Conservation (phyloP, 83 land plant genomes). For the Diphasiastrum complanatum region DNA sequence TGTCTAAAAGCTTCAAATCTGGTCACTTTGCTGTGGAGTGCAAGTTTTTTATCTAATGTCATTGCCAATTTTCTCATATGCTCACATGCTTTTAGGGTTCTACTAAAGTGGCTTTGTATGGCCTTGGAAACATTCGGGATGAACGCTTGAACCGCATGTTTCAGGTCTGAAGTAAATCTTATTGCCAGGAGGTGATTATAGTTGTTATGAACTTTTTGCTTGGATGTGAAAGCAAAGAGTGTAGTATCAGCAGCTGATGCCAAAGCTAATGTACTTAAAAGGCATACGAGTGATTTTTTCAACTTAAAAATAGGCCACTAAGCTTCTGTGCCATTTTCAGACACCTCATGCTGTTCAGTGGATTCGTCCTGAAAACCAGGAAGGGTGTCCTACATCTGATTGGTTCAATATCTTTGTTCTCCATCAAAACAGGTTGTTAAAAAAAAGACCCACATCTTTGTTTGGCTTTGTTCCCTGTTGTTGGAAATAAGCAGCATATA, state of each 20-base stretch:
- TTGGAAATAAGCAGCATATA: too few relatives aligned
- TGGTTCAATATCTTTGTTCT: constrained; percentile 98
- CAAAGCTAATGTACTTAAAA: too few relatives aligned
- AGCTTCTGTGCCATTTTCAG: constrained; percentile 23
- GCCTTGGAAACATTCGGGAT: constrained; percentile 95
- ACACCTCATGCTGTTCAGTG: constrained; percentile 98
- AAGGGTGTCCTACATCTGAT: constrained; percentile 58
- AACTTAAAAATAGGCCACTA: too few relatives aligned
- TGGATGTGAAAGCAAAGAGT: too few relatives aligned
- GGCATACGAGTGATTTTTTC: too few relatives aligned
- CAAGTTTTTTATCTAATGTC: neutral
- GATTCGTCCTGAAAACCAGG: constrained; percentile 90
- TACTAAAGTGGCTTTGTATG: constrained; percentile 90
- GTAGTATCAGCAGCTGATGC: too few relatives aligned
- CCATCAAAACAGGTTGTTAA: constrained; percentile 96
- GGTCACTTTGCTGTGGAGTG: neutral
- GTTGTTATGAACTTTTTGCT: too few relatives aligned
- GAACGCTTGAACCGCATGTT: constrained; percentile 97
- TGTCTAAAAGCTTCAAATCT: neutral
- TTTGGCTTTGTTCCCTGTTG: too few relatives aligned
- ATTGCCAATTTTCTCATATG: neutral
- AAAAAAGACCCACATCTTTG: too few relatives aligned
- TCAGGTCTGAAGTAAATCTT: constrained; percentile 54
- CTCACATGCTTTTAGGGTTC: constrained; percentile 50
- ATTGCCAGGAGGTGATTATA: too few relatives aligned